These are phyloP conservation scores for Nicotiana tomentosiformis DNA, from an alignment of 257 asterid genomes.

Conservation along the genomic window DNA sequence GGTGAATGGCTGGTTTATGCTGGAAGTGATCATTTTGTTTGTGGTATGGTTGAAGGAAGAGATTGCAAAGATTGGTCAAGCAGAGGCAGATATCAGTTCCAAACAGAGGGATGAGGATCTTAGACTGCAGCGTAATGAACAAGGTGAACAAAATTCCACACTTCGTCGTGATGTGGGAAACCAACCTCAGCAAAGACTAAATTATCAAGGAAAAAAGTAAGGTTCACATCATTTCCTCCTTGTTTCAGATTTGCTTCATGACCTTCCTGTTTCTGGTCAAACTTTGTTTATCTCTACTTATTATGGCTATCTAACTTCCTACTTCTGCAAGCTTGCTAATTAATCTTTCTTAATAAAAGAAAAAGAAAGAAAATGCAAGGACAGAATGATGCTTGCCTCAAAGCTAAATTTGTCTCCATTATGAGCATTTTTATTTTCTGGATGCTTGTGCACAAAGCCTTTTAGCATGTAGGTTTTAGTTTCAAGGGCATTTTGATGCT, in stretches of 20 bases:
- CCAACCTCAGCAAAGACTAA: slow-evolving; percentile 35
- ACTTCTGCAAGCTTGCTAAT: neutral
- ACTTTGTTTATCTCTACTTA: slow-evolving; percentile 4
- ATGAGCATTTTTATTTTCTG: neutral
- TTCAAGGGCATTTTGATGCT: neutral
- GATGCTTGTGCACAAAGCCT: neutral
- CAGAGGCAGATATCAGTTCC: slow-evolving; percentile 50
- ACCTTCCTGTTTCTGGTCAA: slow-evolving; percentile 7
- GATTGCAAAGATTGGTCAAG: slow-evolving; percentile 54
- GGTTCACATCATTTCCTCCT: neutral
- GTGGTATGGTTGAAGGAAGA: slow-evolving; percentile 48
- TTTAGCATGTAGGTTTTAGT: neutral
- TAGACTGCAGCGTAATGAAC: slow-evolving; percentile 47
- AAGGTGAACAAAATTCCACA: slow-evolving; percentile 50
- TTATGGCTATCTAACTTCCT: neutral
- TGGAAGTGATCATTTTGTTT: slow-evolving; percentile 20
- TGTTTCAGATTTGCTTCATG: slow-evolving; percentile 2
- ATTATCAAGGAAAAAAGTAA: slow-evolving; percentile 39
- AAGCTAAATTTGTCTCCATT: neutral
- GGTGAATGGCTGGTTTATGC: neutral
- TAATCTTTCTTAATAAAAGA: neutral
- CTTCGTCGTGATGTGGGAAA: slow-evolving; percentile 32
- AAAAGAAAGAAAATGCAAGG: neutral
- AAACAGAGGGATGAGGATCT: slow-evolving; percentile 64
- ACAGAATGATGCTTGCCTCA: neutral